phyloP scores from a whole-genome alignment of 441 rosid species.

The Biscutella auriculata region DNA sequence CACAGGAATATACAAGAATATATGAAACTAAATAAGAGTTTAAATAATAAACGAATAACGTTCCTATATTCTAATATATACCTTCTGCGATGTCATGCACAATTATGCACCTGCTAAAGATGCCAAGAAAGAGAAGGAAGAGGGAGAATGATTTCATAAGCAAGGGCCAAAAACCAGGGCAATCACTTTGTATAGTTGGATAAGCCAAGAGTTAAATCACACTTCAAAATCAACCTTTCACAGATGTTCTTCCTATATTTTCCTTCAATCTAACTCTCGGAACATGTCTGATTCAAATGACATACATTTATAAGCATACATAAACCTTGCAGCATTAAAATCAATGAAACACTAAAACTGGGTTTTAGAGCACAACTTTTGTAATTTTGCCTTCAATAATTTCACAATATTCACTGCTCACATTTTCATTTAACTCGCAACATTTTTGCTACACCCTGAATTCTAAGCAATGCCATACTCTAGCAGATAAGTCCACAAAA shows the following conservation, averaged over 20 bases:
- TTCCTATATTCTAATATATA: too few species aligned
- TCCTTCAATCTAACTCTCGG: neutral
- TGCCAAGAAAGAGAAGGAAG: neutral
- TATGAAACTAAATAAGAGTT: too few species aligned
- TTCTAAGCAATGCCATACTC: neutral
- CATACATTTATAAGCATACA: neutral
- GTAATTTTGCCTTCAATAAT: neutral
- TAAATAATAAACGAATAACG: too few species aligned
- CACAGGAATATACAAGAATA: too few species aligned
- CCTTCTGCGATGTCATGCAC: conserved; percentile 79
- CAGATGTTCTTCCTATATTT: neutral
- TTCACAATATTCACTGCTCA: neutral
- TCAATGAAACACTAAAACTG: neutral
- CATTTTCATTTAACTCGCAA: neutral
- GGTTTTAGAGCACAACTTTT: neutral
- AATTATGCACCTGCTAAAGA: conserved; percentile 48
- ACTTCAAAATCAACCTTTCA: neutral
- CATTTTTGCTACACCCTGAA: neutral
- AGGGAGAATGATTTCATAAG: conserved; percentile 5
- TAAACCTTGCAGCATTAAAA: neutral
- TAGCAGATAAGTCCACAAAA: neutral
- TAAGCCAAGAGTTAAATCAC: neutral
- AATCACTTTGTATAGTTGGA: neutral
- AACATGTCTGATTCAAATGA: neutral
- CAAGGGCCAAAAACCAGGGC: neutral